A percentile compares a stretch with the other conserved stretches of the same genome.
Conservation (phyloP, 331 rosid genomes). For the Stylosanthes scabra region DNA sequence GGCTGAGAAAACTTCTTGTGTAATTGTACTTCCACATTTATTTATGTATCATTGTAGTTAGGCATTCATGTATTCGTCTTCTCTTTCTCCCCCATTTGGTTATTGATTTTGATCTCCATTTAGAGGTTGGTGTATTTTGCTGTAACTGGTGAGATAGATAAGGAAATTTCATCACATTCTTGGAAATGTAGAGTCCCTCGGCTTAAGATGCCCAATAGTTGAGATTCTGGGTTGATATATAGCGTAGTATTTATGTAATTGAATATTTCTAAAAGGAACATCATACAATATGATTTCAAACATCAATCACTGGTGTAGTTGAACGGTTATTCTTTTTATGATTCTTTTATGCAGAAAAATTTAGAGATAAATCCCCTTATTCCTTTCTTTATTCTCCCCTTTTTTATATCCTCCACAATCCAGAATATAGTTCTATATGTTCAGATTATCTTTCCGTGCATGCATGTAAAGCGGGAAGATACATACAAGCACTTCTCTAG, state of each 20-base stretch:
- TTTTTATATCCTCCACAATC: too few species aligned
- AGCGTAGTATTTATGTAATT: slow-evolving; percentile 31
- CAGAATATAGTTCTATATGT: too few species aligned
- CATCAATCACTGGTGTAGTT: background rate
- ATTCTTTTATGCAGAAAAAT: background rate
- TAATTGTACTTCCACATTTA: slow-evolving; percentile 42
- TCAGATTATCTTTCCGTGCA: too few species aligned
- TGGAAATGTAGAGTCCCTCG: slow-evolving; percentile 50
- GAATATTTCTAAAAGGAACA: slow-evolving; percentile 28
- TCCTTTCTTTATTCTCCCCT: background rate
- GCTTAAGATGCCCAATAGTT: slow-evolving; percentile 40
- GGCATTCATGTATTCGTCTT: slow-evolving; percentile 38
- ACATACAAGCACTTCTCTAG: too few species aligned
- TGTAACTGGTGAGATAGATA: slow-evolving; percentile 37
- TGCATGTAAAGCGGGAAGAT: too few species aligned
- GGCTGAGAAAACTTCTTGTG: slow-evolving; percentile 47
- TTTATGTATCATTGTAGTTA: slow-evolving; percentile 60
- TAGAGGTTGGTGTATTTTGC: slow-evolving; percentile 44
- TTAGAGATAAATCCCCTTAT: background rate
- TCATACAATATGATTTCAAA: slow-evolving; percentile 12
- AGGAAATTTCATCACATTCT: slow-evolving; percentile 35
- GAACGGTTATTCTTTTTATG: background rate
- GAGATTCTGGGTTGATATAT: slow-evolving; percentile 20
- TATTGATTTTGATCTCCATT: slow-evolving; percentile 43
- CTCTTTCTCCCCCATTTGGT: slow-evolving; percentile 25